Conservation (phyloP, 441 rosid genomes). For the Populus tomentosa region DNA sequence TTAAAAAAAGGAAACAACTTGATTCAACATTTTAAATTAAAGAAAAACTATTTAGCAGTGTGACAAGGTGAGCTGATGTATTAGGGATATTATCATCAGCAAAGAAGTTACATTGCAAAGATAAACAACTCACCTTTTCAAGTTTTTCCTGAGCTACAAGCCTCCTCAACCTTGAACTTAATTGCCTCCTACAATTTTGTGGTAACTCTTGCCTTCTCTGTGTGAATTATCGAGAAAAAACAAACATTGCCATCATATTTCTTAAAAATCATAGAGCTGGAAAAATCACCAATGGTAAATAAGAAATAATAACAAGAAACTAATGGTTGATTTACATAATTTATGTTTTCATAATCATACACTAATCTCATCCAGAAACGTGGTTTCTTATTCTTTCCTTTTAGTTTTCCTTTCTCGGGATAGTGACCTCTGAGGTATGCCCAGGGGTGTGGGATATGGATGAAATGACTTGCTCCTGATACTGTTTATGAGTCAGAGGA, state of each 20-base stretch:
- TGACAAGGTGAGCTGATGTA: neutral
- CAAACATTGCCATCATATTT: neutral
- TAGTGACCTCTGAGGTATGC: neutral
- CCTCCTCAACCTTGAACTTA: constrained; percentile 55
- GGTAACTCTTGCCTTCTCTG: constrained; percentile 58
- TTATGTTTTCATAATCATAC: neutral
- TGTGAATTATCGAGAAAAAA: constrained; percentile 19
- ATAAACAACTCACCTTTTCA: constrained; percentile 41
- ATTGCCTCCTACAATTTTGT: constrained; percentile 47
- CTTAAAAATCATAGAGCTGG: neutral
- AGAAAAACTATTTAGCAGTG: neutral
- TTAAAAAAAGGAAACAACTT: neutral
- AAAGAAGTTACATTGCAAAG: neutral
- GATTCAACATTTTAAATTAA: neutral
- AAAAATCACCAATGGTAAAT: neutral
- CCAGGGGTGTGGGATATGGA: neutral
- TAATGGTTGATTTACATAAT: neutral
- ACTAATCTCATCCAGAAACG: neutral
- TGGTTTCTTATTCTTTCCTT: neutral
- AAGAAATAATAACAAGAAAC: neutral
- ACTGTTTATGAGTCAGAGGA: neutral
- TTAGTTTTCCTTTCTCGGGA: neutral
- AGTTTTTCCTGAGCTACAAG: constrained; percentile 53
- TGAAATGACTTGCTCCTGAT: neutral
- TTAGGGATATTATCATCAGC: neutral